phyloP scores from a whole-genome alignment of 208 protist genomes.

The Trypanosoma avium region DNA sequence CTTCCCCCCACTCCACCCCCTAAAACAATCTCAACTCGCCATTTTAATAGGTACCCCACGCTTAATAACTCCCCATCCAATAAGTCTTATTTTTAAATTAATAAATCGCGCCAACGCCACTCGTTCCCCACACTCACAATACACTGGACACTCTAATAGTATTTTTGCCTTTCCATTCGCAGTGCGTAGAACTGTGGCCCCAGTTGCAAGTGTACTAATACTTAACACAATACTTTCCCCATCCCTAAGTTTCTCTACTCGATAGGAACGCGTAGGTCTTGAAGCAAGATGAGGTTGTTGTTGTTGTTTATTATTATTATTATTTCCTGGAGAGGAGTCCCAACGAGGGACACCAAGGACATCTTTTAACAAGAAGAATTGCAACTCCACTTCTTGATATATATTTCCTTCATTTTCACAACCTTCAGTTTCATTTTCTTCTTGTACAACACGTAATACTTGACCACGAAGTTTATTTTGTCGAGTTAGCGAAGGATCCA shows the following conservation, averaged over 20 bases:
- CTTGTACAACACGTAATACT: conserved; percentile 66
- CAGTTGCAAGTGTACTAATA: conserved; percentile 95
- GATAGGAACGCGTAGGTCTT: not conserved
- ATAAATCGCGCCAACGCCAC: conserved; percentile 93
- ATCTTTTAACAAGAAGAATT: conserved; percentile 94
- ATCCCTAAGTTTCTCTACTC: conserved; percentile 78
- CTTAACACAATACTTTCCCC: conserved; percentile 97
- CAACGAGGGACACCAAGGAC: conserved; percentile 78
- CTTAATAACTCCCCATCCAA: conserved; percentile 82
- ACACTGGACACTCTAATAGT: conserved; percentile 89
- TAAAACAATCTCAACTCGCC: conserved; percentile 6
- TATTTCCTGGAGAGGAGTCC: too few species aligned
- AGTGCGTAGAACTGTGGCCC: conserved; percentile 84
- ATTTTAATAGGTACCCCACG: conserved; percentile 21
- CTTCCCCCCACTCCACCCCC: too few species aligned
- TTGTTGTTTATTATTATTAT: too few species aligned
- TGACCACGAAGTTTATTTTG: conserved; percentile 98
- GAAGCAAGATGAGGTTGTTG: too few species aligned
- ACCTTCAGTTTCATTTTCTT: not conserved
- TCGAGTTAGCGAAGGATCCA: conserved; percentile 99
- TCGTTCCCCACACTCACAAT: conserved; percentile 94
- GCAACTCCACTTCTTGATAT: conserved; percentile 93
- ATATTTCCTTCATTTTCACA: conserved; percentile 40
- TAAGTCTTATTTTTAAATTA: conserved; percentile 90
- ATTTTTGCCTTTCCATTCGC: conserved; percentile 93